A percentile compares a stretch with the other conserved stretches of the same genome.
These are phyloP conservation scores for Hypoxylon perforatum DNA, from an alignment of 495 filamentous ascomycete genomes.

Conservation along the genomic window DNA sequence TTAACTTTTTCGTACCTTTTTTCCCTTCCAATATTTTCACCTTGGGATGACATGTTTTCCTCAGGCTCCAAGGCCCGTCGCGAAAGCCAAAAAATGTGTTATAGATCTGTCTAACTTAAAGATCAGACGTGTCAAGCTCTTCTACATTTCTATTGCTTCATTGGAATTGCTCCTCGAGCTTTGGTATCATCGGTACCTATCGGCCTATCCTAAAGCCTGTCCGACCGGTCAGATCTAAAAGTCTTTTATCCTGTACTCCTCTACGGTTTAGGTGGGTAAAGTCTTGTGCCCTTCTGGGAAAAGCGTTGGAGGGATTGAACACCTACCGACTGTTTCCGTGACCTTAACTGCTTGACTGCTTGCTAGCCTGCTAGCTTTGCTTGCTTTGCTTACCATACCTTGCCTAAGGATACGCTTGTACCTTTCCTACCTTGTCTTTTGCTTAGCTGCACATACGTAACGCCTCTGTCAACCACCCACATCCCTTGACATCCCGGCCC, in stretches of 20 bases:
- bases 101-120: conserved; percentile 13
- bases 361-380: too few relatives aligned
- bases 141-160: conserved; percentile 16
- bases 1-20: conserved; percentile 22
- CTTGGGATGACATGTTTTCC: conserved; percentile 28
- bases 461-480: conserved; percentile 32
- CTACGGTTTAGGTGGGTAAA: conserved; percentile 16
- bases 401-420: too few relatives aligned
- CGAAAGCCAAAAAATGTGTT: conserved; percentile 18
- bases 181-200: background rate
- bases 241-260: conserved; percentile 15
- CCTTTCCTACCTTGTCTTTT: conserved; percentile 10
- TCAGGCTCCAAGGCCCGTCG: conserved; percentile 22
- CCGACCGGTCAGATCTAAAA: conserved; percentile 20
- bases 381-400: conserved; percentile 1
- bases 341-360: conserved; percentile 8
- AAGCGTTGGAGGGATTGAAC: conserved; percentile 1
- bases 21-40: conserved; percentile 15
- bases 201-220: conserved; percentile 1
- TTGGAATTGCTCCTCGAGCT: background rate
- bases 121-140: background rate
- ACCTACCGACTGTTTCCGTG: conserved; percentile 23
- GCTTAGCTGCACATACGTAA: conserved; percentile 17
- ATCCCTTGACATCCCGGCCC: conserved; percentile 20
- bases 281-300: conserved; percentile 7